Evolutionary conservation across 75 land plant species (phyloP).

Genomic region (Cunninghamia lanceolata): DNA sequence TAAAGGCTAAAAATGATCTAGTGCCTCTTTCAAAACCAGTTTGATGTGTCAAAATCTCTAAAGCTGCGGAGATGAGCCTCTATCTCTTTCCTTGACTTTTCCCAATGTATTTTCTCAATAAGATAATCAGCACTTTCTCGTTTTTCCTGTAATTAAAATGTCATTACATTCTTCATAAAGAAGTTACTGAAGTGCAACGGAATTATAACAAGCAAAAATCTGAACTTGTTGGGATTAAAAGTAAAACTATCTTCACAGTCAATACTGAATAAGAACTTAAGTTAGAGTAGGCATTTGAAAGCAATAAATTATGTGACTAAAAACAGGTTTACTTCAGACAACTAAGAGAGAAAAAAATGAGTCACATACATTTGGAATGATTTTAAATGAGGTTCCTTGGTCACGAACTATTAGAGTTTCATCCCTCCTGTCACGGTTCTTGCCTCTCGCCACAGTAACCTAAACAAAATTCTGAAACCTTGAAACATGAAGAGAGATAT

Average conservation of each 20-base stretch:
- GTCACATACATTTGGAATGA: slow-evolving; percentile 55
- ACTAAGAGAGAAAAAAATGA: not conserved
- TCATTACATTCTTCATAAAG: not conserved
- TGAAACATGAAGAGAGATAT: not conserved
- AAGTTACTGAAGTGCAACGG: not conserved
- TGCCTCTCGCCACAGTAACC: slow-evolving; percentile 80
- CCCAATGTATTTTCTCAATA: slow-evolving; percentile 69
- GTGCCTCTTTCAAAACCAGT: slow-evolving; percentile 61
- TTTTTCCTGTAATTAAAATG: slow-evolving; percentile 43
- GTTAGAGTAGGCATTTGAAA: not conserved
- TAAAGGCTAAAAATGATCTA: not conserved
- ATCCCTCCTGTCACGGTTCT: slow-evolving; percentile 64
- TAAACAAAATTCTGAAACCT: slow-evolving; percentile 15
- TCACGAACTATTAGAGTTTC: slow-evolving; percentile 83
- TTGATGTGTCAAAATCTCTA: slow-evolving; percentile 73
- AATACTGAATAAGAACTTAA: not conserved
- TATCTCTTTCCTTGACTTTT: slow-evolving; percentile 56
- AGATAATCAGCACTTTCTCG: slow-evolving; percentile 64
- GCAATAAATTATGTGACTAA: slow-evolving; percentile 6
- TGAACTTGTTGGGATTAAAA: not conserved
- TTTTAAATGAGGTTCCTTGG: slow-evolving; percentile 74
- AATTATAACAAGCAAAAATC: not conserved
- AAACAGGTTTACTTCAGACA: not conserved
- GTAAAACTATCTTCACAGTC: not conserved
- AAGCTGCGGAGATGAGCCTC: slow-evolving; percentile 81